These are phyloP conservation scores for Paracorniculantispora psalliotae DNA, from an alignment of 2,329 filamentous ascomycete genomes.

Conservation along the genomic window DNA sequence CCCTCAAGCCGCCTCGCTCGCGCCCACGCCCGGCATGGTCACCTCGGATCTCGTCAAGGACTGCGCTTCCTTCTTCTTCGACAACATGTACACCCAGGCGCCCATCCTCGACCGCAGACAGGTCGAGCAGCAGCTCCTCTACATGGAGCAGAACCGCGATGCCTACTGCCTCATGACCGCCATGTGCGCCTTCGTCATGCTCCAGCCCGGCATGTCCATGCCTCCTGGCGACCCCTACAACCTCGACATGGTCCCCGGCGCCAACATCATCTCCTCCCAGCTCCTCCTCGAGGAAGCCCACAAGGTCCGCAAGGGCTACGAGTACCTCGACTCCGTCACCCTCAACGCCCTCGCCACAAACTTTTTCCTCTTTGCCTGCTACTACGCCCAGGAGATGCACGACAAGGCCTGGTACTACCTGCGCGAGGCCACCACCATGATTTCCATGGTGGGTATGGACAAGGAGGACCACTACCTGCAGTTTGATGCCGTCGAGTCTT, in stretches of 20 bases:
- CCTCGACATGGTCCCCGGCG: slow-evolving; percentile 52
- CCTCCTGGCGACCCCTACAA: slow-evolving; percentile 52
- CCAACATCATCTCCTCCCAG: slow-evolving; percentile 59
- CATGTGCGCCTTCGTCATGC: slow-evolving; percentile 63
- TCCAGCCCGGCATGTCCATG: slow-evolving; percentile 63
- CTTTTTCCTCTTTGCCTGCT: slow-evolving; percentile 71
- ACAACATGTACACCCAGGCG: slow-evolving; percentile 59
- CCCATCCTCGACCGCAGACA: slow-evolving; percentile 57
- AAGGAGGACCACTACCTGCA: slow-evolving; percentile 59
- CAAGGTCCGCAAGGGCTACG: slow-evolving; percentile 58
- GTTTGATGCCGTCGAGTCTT: slow-evolving; percentile 54
- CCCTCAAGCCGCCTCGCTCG: slow-evolving; percentile 42
- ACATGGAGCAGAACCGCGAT: slow-evolving; percentile 58
- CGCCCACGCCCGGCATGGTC: slow-evolving; percentile 56
- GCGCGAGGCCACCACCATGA: slow-evolving; percentile 69
- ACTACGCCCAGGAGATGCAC: slow-evolving; percentile 67
- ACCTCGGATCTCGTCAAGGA: slow-evolving; percentile 59
- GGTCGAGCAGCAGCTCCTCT: slow-evolving; percentile 53
- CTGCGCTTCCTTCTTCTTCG: slow-evolving; percentile 64
- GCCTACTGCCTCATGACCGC: slow-evolving; percentile 60
- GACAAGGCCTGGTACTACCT: slow-evolving; percentile 76
- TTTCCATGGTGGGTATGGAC: slow-evolving; percentile 55
- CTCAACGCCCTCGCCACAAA: slow-evolving; percentile 63
- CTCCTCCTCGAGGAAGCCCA: slow-evolving; percentile 63
- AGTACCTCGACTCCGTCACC: slow-evolving; percentile 53